Base-by-base conservation (phyloP, 148 eudicot species). In the Silene latifolia region DNA sequence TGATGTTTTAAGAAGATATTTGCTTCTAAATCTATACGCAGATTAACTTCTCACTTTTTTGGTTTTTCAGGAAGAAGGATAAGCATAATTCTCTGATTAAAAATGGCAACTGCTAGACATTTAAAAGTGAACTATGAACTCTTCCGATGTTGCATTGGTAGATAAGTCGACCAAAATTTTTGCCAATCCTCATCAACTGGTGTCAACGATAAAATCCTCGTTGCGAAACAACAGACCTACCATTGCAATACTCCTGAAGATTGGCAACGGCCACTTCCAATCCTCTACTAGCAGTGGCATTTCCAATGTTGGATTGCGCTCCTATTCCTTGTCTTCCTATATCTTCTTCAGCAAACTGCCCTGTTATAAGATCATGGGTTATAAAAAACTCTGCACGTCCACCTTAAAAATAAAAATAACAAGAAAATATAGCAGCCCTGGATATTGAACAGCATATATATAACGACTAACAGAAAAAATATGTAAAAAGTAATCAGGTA, bases 211-310 rank as follows among this genome's bases (percentile, higher is more conserved):
- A 56, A 67, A 76, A 67, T 61, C 64, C 77, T 66, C 27, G 42
- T 17, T 56, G 77, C 57, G 61, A 24, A 71, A 35, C 68, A 44
- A 60, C 32, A 12, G 54, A 69, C 44, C 17, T 80, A 96, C 99
- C 99, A 83, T 92, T 96, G 80, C 99, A 96, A 79, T 96, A 96
- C 76, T 96, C 99, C 88, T 96, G 99, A 71, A 96, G 98, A 70
- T 96, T 96, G 73, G 87, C 97, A 85, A 96, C 97, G 15, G 99
- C 98, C 76, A 96, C 99, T 86, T 96, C 99, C 78, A 96, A 86
- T 69, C 99, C 99, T 88, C 94, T 92, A 82, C 98, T 96, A 51
- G 99, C 93, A 78, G 97, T 87, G 64, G 97, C 99, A 79, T 89
- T 92, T 74, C 99, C 99, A 14, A 83, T 69, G 69, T 83, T 82